Percentiles rank a stretch among this genome's conserved stretches.
phyloP scores from a whole-genome alignment of 2,329 filamentous ascomycete genomes.

The Clarireedia paspali region DNA sequence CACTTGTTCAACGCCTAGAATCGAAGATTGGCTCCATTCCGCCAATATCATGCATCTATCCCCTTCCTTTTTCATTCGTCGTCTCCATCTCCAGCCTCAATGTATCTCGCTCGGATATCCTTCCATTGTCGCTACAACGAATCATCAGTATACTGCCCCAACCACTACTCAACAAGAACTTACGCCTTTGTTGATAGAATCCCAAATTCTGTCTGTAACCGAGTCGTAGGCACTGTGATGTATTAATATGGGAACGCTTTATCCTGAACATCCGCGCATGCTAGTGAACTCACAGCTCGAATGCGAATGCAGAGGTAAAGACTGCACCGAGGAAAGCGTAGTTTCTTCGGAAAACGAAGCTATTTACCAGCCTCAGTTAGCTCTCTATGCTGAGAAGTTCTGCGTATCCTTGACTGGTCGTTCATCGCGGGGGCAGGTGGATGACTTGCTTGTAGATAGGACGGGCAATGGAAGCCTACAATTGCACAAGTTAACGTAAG shows the following conservation, averaged over 20 bases:
- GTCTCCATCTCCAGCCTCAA: conserved; percentile 62
- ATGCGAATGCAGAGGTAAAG: conserved; percentile 80
- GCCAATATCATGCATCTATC: neutral
- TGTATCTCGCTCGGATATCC: conserved; percentile 89
- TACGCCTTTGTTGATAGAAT: conserved; percentile 86
- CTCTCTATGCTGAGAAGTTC: neutral
- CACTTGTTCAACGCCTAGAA: conserved; percentile 14
- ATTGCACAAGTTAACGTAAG: neutral
- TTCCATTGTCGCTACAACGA: conserved; percentile 92
- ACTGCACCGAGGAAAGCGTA: conserved; percentile 78
- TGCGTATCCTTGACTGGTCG: neutral
- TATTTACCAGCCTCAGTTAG: conserved; percentile 34
- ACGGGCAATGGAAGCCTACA: conserved; percentile 13
- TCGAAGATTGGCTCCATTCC: conserved; percentile 2
- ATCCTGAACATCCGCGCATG: neutral
- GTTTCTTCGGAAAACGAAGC: conserved; percentile 80
- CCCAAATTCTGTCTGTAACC: conserved; percentile 79
- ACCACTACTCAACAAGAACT: conserved; percentile 33
- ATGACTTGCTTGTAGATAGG: conserved; percentile 29
- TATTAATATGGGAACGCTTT: conserved; percentile 8
- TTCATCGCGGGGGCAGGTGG: conserved; percentile 7
- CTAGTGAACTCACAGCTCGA: conserved; percentile 70
- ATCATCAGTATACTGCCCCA: conserved; percentile 26
- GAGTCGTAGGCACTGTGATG: conserved; percentile 69
- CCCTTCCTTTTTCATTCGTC: conserved; percentile 30